Conservation (phyloP, 139 green algal species). For the Chlorella ohadii region DNA sequence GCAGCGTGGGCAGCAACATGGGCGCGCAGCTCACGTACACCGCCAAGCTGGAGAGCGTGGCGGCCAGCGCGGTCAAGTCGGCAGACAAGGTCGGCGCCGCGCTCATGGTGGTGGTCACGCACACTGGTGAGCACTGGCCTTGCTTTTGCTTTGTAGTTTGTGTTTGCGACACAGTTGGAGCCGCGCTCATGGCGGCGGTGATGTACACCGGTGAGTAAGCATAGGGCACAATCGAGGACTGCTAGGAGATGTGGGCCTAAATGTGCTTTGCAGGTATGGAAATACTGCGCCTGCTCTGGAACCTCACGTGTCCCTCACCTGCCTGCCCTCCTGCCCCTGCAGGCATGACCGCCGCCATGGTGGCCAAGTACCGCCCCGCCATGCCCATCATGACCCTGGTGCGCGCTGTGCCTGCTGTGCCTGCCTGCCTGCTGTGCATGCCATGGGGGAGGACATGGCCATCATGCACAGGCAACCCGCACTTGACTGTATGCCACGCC, state of each 20-base stretch:
- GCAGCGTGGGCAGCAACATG: conserved; percentile 24
- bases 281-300: too few relatives aligned
- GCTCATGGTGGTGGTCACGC: conserved; percentile 89
- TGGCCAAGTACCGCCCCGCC: conserved; percentile 89
- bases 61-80: conserved; percentile 82
- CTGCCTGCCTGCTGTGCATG: too few relatives aligned
- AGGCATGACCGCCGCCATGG: conserved; percentile 80
- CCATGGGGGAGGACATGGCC: too few relatives aligned
- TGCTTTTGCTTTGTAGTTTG: too few relatives aligned
- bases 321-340: conserved; percentile 15
- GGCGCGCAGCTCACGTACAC: conserved; percentile 24
- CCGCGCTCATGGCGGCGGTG: too few relatives aligned
- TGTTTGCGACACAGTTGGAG: too few relatives aligned
- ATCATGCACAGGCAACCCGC: too few relatives aligned
- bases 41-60: conserved; percentile 88
- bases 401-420: too few relatives aligned
- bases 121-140: conserved; percentile 46
- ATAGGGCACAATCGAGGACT: too few relatives aligned
- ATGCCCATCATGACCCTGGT: conserved; percentile 90
- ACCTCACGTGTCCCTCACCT: too few relatives aligned
- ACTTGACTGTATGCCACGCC: too few relatives aligned
- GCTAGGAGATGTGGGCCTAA: neutral
- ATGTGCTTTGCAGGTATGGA: neutral
- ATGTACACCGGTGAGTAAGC: too few relatives aligned
- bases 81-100: conserved; percentile 82